Evolutionary conservation across 2,329 filamentous ascomycete genomes (phyloP).

Genomic region (Magnaporthales sp.): DNA sequence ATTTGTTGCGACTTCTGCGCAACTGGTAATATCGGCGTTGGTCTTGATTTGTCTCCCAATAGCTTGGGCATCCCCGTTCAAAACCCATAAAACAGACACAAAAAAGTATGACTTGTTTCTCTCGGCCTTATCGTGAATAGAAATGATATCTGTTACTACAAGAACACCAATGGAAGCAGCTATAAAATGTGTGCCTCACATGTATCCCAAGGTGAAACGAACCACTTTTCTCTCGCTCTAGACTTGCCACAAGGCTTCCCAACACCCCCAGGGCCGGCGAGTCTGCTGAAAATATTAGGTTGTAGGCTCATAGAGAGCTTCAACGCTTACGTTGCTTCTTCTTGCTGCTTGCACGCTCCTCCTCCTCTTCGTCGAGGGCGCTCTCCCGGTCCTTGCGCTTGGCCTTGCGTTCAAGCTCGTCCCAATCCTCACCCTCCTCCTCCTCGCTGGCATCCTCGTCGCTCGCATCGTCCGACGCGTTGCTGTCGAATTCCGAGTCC

Average conservation of each 20-base stretch:
- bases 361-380: conserved; percentile 66
- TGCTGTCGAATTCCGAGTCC: conserved; percentile 88
- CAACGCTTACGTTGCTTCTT: conserved; percentile 58
- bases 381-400: conserved; percentile 70
- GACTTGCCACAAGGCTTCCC: too few species aligned
- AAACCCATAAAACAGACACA: background rate
- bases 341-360: conserved; percentile 45
- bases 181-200: background rate
- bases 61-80: background rate
- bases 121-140: background rate
- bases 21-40: background rate
- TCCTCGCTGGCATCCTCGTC: conserved; percentile 70
- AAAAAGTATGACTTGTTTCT: background rate
- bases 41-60: background rate
- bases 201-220: background rate
- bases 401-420: conserved; percentile 86
- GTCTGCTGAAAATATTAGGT: background rate
- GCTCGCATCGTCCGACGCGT: conserved; percentile 72
- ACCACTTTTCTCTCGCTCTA: background rate
- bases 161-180: background rate
- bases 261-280: background rate
- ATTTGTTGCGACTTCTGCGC: background rate
- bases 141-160: background rate
- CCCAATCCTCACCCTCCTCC: conserved; percentile 84
- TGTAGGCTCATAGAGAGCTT: background rate